Percentiles rank a stretch among this genome's conserved stretches.
Conservation (phyloP, 768 basidiomycete species). For the Kwoniella heveanensis region DNA sequence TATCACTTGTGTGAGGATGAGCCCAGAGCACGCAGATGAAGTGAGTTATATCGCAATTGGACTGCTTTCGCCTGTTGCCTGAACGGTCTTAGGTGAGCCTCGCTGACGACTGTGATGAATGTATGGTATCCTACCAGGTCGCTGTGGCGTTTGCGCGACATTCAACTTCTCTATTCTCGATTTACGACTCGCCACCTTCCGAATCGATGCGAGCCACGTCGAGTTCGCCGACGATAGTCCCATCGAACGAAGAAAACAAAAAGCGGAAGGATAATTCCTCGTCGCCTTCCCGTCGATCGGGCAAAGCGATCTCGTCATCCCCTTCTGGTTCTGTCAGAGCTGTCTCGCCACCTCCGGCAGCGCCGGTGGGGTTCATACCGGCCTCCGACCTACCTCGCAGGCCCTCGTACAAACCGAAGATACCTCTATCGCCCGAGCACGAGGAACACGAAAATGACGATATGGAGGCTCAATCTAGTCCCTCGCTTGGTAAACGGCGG, state of each 20-base stretch:
- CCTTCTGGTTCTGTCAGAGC: neutral
- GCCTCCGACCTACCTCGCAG: neutral
- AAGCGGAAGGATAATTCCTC: neutral
- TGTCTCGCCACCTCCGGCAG: neutral
- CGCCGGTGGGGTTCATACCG: neutral
- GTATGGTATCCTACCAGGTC: slow-evolving; percentile 36
- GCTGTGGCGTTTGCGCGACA: slow-evolving; percentile 46
- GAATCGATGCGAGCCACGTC: slow-evolving; percentile 5
- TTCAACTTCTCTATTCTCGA: slow-evolving; percentile 50
- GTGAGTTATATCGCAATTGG: slow-evolving; percentile 25
- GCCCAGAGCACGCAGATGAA: slow-evolving; percentile 50
- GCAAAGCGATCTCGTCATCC: neutral
- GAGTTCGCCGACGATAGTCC: slow-evolving; percentile 10
- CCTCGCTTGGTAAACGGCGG: neutral
- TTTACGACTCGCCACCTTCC: slow-evolving; percentile 44
- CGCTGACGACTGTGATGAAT: neutral
- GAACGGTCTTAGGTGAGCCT: neutral
- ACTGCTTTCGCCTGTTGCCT: too few species aligned
- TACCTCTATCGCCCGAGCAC: too few species aligned
- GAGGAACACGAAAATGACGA: neutral
- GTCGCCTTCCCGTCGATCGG: neutral
- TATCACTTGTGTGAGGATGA: slow-evolving; percentile 55
- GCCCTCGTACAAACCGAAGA: neutral
- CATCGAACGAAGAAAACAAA: slow-evolving; percentile 5
- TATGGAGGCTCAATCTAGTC: neutral